Evolutionary conservation across 2,329 filamentous ascomycete genomes (phyloP).

Genomic region (Bimuria novae-zelandiae): DNA sequence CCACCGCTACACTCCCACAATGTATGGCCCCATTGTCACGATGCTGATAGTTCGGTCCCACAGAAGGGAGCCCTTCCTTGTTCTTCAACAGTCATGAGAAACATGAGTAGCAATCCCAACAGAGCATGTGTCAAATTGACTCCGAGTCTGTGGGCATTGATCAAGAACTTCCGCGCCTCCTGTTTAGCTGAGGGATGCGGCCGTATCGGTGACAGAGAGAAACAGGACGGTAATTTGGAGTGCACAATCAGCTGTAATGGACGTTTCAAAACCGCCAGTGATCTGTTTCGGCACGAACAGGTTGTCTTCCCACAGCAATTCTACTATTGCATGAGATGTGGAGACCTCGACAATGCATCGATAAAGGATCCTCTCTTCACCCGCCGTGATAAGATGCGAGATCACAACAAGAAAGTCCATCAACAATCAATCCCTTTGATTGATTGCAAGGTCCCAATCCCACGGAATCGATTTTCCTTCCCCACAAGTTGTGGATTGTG

Average conservation of each 20-base stretch:
- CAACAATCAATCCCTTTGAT: not conserved
- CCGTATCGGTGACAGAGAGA: slow-evolving; percentile 3
- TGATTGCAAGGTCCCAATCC: slow-evolving; percentile 6
- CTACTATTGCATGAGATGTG: slow-evolving; percentile 14
- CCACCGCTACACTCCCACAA: too few species aligned
- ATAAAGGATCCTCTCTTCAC: slow-evolving; percentile 2
- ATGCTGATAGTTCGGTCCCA: too few species aligned
- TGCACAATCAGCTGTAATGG: slow-evolving; percentile 10
- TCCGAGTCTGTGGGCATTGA: not conserved
- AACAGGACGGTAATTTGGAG: slow-evolving; percentile 4
- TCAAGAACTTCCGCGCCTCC: not conserved
- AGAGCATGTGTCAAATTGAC: slow-evolving; percentile 1
- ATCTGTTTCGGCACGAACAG: slow-evolving; percentile 12
- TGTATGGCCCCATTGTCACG: too few species aligned
- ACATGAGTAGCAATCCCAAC: not conserved
- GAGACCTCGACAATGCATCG: slow-evolving; percentile 8
- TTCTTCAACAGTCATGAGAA: not conserved
- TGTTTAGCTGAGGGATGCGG: slow-evolving; percentile 1
- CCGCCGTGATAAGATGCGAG: slow-evolving; percentile 12
- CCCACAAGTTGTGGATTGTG: slow-evolving; percentile 13
- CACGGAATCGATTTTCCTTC: not conserved
- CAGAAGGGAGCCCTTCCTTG: too few species aligned
- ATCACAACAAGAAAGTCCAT: slow-evolving; percentile 9
- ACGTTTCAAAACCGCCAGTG: slow-evolving; percentile 11
- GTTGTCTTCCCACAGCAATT: slow-evolving; percentile 12